Conservation (phyloP, 352 stramenopile genomes). For the Vaucheria bursata region DNA sequence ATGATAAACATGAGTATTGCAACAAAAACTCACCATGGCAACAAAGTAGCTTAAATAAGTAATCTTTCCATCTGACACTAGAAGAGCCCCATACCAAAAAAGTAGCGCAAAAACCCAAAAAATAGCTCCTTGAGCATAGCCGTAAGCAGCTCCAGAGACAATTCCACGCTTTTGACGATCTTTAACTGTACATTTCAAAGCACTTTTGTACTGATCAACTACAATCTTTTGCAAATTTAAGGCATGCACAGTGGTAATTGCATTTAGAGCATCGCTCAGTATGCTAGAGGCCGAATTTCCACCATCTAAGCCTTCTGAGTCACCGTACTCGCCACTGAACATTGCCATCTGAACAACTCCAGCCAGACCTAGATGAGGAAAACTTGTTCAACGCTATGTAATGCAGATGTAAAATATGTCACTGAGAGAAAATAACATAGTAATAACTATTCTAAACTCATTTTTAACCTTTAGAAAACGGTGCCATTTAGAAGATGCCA, state of each 20-base stretch:
- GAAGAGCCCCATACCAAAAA: background rate
- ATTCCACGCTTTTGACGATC: constrained; percentile 59
- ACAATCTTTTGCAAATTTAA: background rate
- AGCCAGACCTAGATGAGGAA: background rate
- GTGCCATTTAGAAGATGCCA: background rate
- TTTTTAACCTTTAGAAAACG: background rate
- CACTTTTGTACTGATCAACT: constrained; percentile 52
- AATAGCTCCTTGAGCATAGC: constrained; percentile 57
- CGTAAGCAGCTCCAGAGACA: constrained; percentile 69
- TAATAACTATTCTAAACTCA: background rate
- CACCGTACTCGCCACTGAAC: constrained; percentile 18
- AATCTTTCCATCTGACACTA: background rate
- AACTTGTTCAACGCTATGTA: too few relatives aligned
- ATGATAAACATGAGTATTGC: too few relatives aligned
- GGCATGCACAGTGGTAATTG: constrained; percentile 3
- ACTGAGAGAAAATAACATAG: background rate
- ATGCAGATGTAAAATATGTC: too few relatives aligned
- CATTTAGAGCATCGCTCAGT: constrained; percentile 16
- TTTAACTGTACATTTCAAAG: constrained; percentile 30
- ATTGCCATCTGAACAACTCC: constrained; percentile 27
- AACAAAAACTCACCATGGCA: too few relatives aligned
- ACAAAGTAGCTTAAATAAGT: background rate
- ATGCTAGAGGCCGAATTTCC: constrained; percentile 18
- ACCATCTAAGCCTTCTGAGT: constrained; percentile 7
- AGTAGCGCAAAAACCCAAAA: constrained; percentile 5